Evolutionary conservation across 129 eudicot species (phyloP).

Genomic region (Artemisia tridentata): DNA sequence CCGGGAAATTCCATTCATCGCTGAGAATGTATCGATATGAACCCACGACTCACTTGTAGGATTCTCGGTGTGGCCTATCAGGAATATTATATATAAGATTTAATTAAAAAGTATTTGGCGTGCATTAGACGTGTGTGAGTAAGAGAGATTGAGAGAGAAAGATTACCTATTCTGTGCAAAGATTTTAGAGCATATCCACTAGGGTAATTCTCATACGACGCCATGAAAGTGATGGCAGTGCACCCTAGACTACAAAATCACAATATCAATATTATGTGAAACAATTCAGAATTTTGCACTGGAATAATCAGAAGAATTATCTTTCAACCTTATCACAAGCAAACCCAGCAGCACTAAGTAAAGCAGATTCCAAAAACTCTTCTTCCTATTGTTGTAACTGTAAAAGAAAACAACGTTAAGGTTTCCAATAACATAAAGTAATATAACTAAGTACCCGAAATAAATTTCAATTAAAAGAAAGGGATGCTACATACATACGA

Average conservation of each 20-base stretch:
- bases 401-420: constrained; percentile 18
- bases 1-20: constrained; percentile 95
- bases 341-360: constrained; percentile 51
- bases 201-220: constrained; percentile 93
- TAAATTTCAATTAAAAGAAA: constrained; percentile 11
- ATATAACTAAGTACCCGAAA: constrained; percentile 9
- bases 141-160: constrained; percentile 26
- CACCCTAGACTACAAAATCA: constrained; percentile 75
- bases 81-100: background rate
- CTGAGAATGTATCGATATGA: constrained; percentile 86
- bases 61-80: constrained; percentile 48
- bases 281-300: background rate
- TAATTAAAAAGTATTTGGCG: background rate
- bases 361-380: constrained; percentile 74
- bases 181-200: constrained; percentile 76
- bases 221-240: constrained; percentile 68
- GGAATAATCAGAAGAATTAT: background rate
- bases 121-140: background rate
- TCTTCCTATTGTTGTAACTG: constrained; percentile 92
- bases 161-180: constrained; percentile 69
- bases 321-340: constrained; percentile 64
- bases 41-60: constrained; percentile 54
- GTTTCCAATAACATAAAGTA: background rate
- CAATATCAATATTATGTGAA: constrained; percentile 22
- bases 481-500: constrained; percentile 62